Evolutionary conservation across 2,329 filamentous ascomycete genomes (phyloP), one percentile per base, ranked within the genome.

Genomic region (Pseudopyrenochaeta lycopersici): DNA sequence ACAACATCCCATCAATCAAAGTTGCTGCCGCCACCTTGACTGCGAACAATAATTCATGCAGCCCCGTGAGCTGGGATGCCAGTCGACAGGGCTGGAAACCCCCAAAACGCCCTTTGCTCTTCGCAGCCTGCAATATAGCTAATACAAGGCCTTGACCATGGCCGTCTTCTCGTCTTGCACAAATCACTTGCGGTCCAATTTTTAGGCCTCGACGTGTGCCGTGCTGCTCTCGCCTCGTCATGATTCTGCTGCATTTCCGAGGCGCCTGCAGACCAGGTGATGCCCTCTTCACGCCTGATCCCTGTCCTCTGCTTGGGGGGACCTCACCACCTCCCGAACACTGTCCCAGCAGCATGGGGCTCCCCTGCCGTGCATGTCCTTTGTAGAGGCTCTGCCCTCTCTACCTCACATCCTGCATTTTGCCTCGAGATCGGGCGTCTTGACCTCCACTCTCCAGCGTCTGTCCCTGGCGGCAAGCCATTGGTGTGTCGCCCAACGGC

Each of bases 1-100:
- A 72, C 68, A 52, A 63, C 67, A 52, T 60, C 63, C 62, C 61
- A 57, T 69, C 63, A 60, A 62, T 57, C 52, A 62, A 58, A 54
- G 54, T 43, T 40, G 38, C 47, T 38, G 49, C 56, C 52, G 52
- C 52, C 11, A 17, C 48, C n/a, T 27, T 21, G 29, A 31, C 39
- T 35, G 51, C 4, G 23, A 27, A 27, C 4, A 27, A 27, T 27
- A 27, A 27, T 33, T 50, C 23, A 30, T 30, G 33, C 12, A 36
- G 33, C 36, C n/a, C 23, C 15, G 38, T 40, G 18, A 18, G 15
- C 38, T 27, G 23, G 23, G 23, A 27, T 27, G 23, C 23, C 23
- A 5, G 4, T 27, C 4, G 23, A 27, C 23, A 35, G 32, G 32
- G 32, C 32, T 35, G 32, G 32, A 35, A 17, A 35, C 12, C 32